Conservation (phyloP, 352 stramenopile species). For the Phytophthora citricola region DNA sequence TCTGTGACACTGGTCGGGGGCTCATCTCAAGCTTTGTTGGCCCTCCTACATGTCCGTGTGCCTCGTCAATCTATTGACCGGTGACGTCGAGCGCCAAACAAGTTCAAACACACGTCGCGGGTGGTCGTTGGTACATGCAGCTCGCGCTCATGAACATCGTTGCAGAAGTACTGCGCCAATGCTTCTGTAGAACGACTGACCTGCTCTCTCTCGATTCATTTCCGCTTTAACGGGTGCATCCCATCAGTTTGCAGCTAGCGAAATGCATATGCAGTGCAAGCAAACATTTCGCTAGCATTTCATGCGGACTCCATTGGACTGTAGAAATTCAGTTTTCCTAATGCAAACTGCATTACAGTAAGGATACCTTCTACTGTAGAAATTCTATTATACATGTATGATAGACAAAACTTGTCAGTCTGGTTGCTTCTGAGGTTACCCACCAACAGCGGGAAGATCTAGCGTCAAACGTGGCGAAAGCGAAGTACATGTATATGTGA, state of each 20-base stretch:
- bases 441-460: background rate
- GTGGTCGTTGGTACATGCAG: background rate
- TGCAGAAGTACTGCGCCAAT: background rate
- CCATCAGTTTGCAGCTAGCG: conserved; percentile 6
- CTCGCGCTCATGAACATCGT: too few relatives aligned
- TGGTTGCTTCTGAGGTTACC: too few relatives aligned
- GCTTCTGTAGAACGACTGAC: conserved; percentile 4
- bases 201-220: conserved; percentile 3
- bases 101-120: conserved; percentile 7
- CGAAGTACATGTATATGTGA: too few relatives aligned
- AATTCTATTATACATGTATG: too few relatives aligned
- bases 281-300: background rate
- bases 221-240: background rate
- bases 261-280: background rate
- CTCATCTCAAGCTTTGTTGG: background rate
- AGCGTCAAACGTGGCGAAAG: background rate
- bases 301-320: background rate
- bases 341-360: background rate
- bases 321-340: too few relatives aligned
- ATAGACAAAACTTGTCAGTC: too few relatives aligned
- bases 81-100: too few relatives aligned
- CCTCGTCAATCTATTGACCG: too few relatives aligned
- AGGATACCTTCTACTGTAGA: too few relatives aligned
- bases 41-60: background rate
- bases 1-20: conserved; percentile 4